Evolutionary conservation across 768 basidiomycete genomes (phyloP), one percentile per base, ranked within the genome.

Genomic region (Termitomyces sp.): DNA sequence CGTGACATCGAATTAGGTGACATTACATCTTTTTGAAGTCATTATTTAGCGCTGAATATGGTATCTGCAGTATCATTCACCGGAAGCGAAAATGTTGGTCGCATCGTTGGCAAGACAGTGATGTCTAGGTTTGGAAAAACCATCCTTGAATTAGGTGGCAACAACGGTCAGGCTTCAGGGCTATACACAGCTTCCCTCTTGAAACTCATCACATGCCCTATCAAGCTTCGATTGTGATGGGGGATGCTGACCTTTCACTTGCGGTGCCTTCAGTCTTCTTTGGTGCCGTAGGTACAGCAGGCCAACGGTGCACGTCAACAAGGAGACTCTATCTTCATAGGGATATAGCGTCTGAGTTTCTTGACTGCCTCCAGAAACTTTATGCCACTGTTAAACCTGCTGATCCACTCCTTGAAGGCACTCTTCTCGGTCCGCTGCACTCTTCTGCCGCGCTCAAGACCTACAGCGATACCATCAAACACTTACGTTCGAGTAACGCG

Each of bases 221-320:
- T 55, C 60, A 71, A 95, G 95, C 95, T 62, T 87, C 93, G 40
- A 87, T 97, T 64, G 82, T 98, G 62, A 90, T 97, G 84, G 84
- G 91, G 50, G 96, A 97, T 74, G 95, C 96, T 20, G 94, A 97
- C 73, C 82, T 97, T 24, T 81, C 82, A 33, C 85, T 97, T 63
- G 95, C 96, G 37, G 84, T 97, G 16, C 91, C 91, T 14, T 84
- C 93, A 4, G 89, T 95, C 30, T 92, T 94, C 71, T 98, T 98
- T 74, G 92, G 95, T 37, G 93, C 96, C 30, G 87, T 97, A 45
- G 96, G 96, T 56, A 83, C 82, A 34, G 81, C 82, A 65, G 82
- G 82, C n/a, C 80, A 81, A 64, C 83, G 89, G 45, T 98, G 96
- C 76, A 98, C 96, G 2, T 88, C 94, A 34, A 98, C 95, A 1